phyloP scores from a whole-genome alignment of 192 early-diverging fungal genomes.

The Coemansia sp. region DNA sequence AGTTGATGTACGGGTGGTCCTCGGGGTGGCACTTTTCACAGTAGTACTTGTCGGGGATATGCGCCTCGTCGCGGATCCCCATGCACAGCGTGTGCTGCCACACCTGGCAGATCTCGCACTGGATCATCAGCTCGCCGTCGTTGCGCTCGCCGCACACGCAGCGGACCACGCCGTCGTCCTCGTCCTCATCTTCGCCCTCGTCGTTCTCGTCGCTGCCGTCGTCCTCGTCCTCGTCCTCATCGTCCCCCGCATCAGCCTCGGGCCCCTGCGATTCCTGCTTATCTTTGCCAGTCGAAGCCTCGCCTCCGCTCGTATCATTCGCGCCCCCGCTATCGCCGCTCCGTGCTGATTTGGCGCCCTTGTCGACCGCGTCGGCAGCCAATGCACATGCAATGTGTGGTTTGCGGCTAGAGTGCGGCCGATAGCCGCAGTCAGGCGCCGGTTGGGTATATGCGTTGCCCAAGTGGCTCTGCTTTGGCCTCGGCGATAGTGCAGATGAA shows the following conservation, averaged over 20 bases:
- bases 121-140: constrained; percentile 82
- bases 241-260: constrained; percentile 4
- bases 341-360: not conserved
- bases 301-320: not conserved
- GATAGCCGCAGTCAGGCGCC: not conserved
- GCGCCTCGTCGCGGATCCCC: constrained; percentile 67
- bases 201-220: constrained; percentile 7
- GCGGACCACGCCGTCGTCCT: constrained; percentile 49
- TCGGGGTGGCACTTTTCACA: constrained; percentile 89
- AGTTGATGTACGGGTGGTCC: constrained; percentile 67
- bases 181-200: constrained; percentile 11
- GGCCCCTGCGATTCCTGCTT: constrained; percentile 2
- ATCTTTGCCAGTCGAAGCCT: not conserved
- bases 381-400: not conserved
- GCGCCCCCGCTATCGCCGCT: not conserved
- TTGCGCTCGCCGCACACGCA: constrained; percentile 52
- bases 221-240: constrained; percentile 12
- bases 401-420: not conserved
- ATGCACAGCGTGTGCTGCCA: constrained; percentile 97
- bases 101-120: constrained; percentile 89
- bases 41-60: constrained; percentile 87
- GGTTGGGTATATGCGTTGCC: not conserved
- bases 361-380: not conserved
- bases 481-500: not conserved
- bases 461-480: not conserved